A percentile compares a stretch with the other conserved stretches of the same genome.
Conservation (phyloP, 1,139 yeast species). For the Geotrichum cucujoidarum region DNA sequence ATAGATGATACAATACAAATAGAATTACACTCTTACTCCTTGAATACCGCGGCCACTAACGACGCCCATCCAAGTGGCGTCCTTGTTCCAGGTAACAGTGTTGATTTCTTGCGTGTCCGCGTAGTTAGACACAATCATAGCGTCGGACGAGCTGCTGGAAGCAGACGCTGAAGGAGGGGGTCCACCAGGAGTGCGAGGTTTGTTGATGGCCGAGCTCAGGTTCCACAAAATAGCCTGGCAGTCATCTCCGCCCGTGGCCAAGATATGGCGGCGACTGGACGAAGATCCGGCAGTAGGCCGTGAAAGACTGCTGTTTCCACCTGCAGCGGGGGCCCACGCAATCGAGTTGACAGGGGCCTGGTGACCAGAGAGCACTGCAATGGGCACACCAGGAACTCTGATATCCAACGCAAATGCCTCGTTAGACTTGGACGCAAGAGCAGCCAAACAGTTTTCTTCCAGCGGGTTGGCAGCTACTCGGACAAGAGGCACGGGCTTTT, state of each 20-base stretch:
- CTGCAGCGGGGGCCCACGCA: constrained; percentile 66
- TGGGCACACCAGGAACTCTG: constrained; percentile 82
- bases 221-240: constrained; percentile 90
- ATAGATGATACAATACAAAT: neutral
- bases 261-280: constrained; percentile 39
- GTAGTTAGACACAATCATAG: constrained; percentile 45
- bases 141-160: neutral
- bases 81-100: constrained; percentile 66
- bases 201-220: constrained; percentile 35
- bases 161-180: neutral
- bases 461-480: constrained; percentile 72
- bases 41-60: constrained; percentile 79
- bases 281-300: constrained; percentile 30
- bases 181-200: constrained; percentile 15
- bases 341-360: constrained; percentile 63
- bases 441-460: constrained; percentile 77
- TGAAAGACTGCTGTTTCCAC: neutral
- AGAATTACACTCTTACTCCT: constrained; percentile 42
- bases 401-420: constrained; percentile 71
- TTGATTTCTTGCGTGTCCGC: constrained; percentile 66
- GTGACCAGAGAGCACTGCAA: constrained; percentile 67
- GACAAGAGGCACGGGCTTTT: constrained; percentile 57
- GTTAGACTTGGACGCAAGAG: constrained; percentile 68
- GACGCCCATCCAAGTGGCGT: constrained; percentile 77
- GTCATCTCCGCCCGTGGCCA: constrained; percentile 83